Evolutionary conservation across 331 rosid species (phyloP).

Genomic region (Cydonia oblonga): DNA sequence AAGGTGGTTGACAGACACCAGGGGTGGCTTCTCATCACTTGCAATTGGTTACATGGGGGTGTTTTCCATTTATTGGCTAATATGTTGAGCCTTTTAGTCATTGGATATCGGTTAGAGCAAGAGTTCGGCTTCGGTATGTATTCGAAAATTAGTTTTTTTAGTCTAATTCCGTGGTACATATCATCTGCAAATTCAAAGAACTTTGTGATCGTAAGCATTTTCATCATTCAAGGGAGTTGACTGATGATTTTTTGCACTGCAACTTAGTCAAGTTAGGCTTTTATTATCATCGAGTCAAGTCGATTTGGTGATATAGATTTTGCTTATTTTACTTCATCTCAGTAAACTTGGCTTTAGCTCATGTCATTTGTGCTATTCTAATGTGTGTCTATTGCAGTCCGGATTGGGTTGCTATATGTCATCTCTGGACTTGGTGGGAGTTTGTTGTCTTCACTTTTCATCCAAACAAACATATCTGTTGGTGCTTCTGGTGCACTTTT

Average conservation of each 20-base stretch:
- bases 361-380: not conserved
- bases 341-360: not conserved
- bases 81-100: constrained; percentile 79
- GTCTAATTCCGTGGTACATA: not conserved
- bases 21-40: constrained; percentile 82
- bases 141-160: not conserved
- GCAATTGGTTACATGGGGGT: constrained; percentile 94
- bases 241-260: too few species aligned
- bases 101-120: constrained; percentile 94
- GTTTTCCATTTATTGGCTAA: constrained; percentile 79
- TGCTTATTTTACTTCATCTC: not conserved
- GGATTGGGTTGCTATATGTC: constrained; percentile 64
- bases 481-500: constrained; percentile 99
- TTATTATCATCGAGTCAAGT: not conserved
- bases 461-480: constrained; percentile 78
- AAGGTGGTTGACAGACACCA: constrained; percentile 59
- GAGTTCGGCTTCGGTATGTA: constrained; percentile 88
- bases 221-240: not conserved
- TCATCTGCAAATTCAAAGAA: not conserved
- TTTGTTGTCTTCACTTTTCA: constrained; percentile 69
- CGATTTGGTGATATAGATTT: not conserved
- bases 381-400: constrained; percentile 36
- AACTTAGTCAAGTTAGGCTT: not conserved
- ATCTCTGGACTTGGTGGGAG: constrained; percentile 95
- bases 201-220: not conserved